Evolutionary conservation across 768 basidiomycete genomes (phyloP), one percentile per base, ranked within the genome.

Genomic region (Rickenella mellea): DNA sequence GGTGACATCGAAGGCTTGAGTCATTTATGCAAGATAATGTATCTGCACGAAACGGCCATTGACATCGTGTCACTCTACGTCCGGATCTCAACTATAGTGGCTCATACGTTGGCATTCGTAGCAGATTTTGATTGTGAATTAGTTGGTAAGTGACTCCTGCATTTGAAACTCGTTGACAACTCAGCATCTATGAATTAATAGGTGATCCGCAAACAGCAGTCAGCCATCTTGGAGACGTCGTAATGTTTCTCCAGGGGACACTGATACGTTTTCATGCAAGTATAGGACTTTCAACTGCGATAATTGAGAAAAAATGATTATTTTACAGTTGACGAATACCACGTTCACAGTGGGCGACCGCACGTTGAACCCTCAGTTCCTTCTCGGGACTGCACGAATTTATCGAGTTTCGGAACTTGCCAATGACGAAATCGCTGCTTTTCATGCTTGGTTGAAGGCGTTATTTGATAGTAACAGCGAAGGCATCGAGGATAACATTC

Each of bases 151-250:
- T 65, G 43, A 27, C 25, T 49, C 45, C 17, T 24, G 29, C 12
- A 11, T 29, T 31, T 8, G 22, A 31, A 14, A 35, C 38, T 28
- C 7, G 35, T 27, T 28, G 8, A 6, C 9, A 27, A 10, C 42
- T 40, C 21, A 45, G 42, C 28, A 45, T 25, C 25, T 44, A 27
- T 15, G 32, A 27, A 14, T 15, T 42, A 47, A 89, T n/a, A n/a
- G 86, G 86, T 36, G 86, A 89, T 58, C 87, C 87, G 14, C 87
- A 88, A 58, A 83, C 80, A 14, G 86, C 86, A 4, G 73, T 88
- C 28, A 77, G 73, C 45, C 80, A 85, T 56, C 63, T 88, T 2
- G 87, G 87, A 3, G 74, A 86, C 48, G 71, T 89, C n/a, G 80
- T 88, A 12, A 54, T 89, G 27, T 86, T 89, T 52, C 59, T 75